phyloP scores from a whole-genome alignment of 2,329 filamentous ascomycete genomes.

The Pleomassaria siparia region DNA sequence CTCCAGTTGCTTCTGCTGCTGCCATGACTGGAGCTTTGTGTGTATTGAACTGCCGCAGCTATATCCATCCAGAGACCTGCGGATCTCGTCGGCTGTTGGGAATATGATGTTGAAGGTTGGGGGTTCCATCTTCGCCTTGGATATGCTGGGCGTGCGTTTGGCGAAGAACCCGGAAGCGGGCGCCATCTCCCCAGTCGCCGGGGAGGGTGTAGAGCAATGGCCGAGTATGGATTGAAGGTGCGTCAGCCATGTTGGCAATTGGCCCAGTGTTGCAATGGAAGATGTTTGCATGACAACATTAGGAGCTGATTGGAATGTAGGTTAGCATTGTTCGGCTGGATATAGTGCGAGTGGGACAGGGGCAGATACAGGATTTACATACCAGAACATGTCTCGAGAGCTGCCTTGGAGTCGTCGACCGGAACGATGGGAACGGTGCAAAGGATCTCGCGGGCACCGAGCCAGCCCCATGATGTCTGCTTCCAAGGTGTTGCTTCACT shows the following conservation, averaged over 20 bases:
- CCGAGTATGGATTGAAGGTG: slow-evolving; percentile 49
- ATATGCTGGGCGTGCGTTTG: slow-evolving; percentile 6
- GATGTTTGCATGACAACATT: slow-evolving; percentile 67
- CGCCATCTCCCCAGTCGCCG: neutral
- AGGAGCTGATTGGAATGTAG: slow-evolving; percentile 37
- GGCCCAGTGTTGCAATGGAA: slow-evolving; percentile 77
- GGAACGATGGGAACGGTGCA: slow-evolving; percentile 44
- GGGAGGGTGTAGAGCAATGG: slow-evolving; percentile 6
- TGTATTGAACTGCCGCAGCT: slow-evolving; percentile 77
- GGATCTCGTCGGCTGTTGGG: slow-evolving; percentile 77
- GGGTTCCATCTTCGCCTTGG: slow-evolving; percentile 13
- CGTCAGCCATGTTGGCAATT: slow-evolving; percentile 70
- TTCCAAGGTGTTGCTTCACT: slow-evolving; percentile 44
- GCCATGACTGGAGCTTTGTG: slow-evolving; percentile 69
- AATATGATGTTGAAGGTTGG: slow-evolving; percentile 73
- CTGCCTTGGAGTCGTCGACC: slow-evolving; percentile 24
- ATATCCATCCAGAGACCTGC: slow-evolving; percentile 76
- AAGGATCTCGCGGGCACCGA: slow-evolving; percentile 64
- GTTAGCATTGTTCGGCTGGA: too few relatives aligned
- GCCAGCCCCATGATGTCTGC: slow-evolving; percentile 76
- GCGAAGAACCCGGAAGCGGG: slow-evolving; percentile 13
- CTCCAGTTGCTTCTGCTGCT: slow-evolving; percentile 72
- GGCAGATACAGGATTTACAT: too few relatives aligned
- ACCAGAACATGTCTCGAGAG: too few relatives aligned
- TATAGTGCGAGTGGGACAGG: too few relatives aligned